Evolutionary conservation across 345 rosid species (phyloP).

Genomic region (Erodium maritimum): DNA sequence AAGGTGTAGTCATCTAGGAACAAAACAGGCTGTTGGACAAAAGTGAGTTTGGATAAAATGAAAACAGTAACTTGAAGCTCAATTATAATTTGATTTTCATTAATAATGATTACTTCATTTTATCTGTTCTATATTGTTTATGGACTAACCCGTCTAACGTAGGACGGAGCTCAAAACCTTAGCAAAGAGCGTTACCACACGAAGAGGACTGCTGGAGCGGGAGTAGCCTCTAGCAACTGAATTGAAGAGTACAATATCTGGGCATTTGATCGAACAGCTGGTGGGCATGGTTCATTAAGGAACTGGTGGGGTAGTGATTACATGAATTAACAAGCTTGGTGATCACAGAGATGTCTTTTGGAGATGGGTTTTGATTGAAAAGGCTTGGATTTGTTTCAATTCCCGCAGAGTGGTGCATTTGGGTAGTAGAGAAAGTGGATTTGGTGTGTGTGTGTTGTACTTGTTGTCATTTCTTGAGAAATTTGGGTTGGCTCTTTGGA

Average conservation of each 20-base stretch:
- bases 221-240: slow-evolving; percentile 64
- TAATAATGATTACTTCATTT: no score
- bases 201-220: slow-evolving; percentile 24
- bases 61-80: no score
- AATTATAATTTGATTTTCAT: no score
- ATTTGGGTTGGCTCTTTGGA: slow-evolving; percentile 10
- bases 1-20: slow-evolving; percentile 58
- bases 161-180: slow-evolving; percentile 29
- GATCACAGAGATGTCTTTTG: slow-evolving; percentile 30
- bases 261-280: slow-evolving; percentile 46
- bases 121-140: no score
- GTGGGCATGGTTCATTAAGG: slow-evolving; percentile 40
- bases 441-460: slow-evolving; percentile 4
- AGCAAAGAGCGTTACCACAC: slow-evolving; percentile 32
- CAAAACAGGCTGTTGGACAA: no score
- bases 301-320: slow-evolving; percentile 25
- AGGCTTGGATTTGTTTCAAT: slow-evolving; percentile 63
- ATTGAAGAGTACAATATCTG: slow-evolving; percentile 46
- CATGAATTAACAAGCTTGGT: slow-evolving; percentile 57
- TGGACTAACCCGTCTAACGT: no score
- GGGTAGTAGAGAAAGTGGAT: slow-evolving; percentile 33
- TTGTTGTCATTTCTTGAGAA: slow-evolving; percentile 2
- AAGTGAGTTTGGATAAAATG: no score
- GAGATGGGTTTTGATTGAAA: slow-evolving; percentile 49
- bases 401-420: slow-evolving; percentile 38